A percentile compares a stretch with the other conserved stretches of the same genome.
Conservation (phyloP, 495 filamentous ascomycete species). For the Talaromyces stipitatus region DNA sequence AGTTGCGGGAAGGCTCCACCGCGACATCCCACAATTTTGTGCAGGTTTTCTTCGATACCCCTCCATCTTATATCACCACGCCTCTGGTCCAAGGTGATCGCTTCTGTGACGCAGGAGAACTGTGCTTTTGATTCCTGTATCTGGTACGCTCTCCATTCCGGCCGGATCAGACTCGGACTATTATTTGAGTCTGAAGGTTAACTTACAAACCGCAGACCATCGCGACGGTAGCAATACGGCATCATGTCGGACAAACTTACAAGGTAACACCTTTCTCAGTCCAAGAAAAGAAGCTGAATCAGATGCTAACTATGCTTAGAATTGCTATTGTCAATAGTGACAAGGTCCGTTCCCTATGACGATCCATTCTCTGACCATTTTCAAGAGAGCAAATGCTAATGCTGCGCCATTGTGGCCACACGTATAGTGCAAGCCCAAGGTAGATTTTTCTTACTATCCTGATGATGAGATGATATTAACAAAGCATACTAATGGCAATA, state of each 20-base stretch:
- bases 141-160: conserved; percentile 1
- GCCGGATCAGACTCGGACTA: conserved; percentile 10
- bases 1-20: conserved; percentile 4
- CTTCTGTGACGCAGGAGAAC: neutral
- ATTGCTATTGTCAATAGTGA: conserved; percentile 96
- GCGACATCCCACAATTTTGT: conserved; percentile 6
- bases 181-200: neutral
- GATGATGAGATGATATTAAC: neutral
- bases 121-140: neutral
- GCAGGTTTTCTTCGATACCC: conserved; percentile 20
- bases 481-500: conserved; percentile 2
- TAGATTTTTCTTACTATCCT: conserved; percentile 23
- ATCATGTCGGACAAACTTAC: conserved; percentile 83
- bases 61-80: conserved; percentile 9
- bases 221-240: conserved; percentile 4
- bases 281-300: neutral
- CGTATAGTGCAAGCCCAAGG: conserved; percentile 92
- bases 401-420: conserved; percentile 7
- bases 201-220: neutral
- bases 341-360: conserved; percentile 62
- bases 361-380: conserved; percentile 4
- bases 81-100: neutral
- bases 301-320: conserved; percentile 40
- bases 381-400: conserved; percentile 25
- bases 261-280: conserved; percentile 43